Evolutionary conservation across 768 basidiomycete species (phyloP), one percentile per base, ranked within the genome.

Genomic region (Suillus subaureus): DNA sequence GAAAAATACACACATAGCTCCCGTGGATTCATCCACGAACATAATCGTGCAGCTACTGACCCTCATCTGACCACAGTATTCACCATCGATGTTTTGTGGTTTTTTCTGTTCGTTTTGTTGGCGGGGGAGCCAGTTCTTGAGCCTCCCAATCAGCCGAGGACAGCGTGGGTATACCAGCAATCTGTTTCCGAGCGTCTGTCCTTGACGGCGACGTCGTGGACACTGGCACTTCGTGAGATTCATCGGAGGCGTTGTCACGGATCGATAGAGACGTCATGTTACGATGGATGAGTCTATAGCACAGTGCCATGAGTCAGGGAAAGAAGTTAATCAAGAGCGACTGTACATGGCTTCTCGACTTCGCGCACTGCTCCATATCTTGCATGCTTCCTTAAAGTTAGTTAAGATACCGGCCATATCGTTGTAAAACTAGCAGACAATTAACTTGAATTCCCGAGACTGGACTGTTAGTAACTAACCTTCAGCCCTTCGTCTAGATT

Each of bases 401-500:
- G 82, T 78, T 1, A 97, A 75, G 54, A 96, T 86, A 13, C 82
- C 85, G 3, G 87, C 84, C 63, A 99, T 84, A 70, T 93, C 91
- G 67, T 94, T 95, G 74, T 99, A 97, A 73, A 98, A 99, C 92
- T 96, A 67, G n/a, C 45, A 47, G 8, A 42, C 0, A 62, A 43
- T 65, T 0, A 64, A 11, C 0, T 42, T 21, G 6, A 16, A 47
- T 42, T 12, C 56, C 47, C 33, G 21, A 60, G 60, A 56, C 43
- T 18, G 52, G 28, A 40, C 13, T 7, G 49, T 3, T 33, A 31
- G 39, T 40, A 33, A 67, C 78, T 16, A 69, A 91, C 94, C 81
- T 93, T 91, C 70, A 92, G 83, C 6, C 96, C 96, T 73, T 99
- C 97, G 47, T 92, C 89, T 7, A 97, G 79, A 76, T 99, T 96